Evolutionary conservation across 805 yeast genomes (phyloP).

Genomic region (Yamadazyma paraphyllophila): DNA sequence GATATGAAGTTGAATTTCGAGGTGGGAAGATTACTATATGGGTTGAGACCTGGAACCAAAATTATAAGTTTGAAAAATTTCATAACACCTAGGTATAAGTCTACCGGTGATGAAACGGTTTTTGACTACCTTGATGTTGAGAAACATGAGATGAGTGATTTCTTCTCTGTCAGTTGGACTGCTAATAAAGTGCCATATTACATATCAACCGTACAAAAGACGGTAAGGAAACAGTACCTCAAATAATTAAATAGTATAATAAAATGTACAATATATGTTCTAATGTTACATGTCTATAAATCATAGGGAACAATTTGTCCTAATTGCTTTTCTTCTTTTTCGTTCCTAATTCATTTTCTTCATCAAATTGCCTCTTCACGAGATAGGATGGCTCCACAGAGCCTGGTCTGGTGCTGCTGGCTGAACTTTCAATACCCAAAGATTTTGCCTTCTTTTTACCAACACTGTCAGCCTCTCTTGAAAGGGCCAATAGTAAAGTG

Average conservation of each 20-base stretch:
- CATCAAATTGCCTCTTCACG: slow-evolving; percentile 5
- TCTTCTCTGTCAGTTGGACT: slow-evolving; percentile 87
- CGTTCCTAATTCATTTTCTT: neutral
- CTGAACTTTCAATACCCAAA: slow-evolving; percentile 14
- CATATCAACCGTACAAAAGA: slow-evolving; percentile 62
- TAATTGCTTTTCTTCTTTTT: slow-evolving; percentile 5
- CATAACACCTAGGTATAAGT: slow-evolving; percentile 71
- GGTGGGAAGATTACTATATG: slow-evolving; percentile 63
- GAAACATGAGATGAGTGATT: slow-evolving; percentile 56
- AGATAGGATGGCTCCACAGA: slow-evolving; percentile 32
- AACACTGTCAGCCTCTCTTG: slow-evolving; percentile 56
- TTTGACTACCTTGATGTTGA: slow-evolving; percentile 65
- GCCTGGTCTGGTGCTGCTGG: slow-evolving; percentile 31
- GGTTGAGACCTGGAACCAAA: slow-evolving; percentile 69
- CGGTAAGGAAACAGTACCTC: slow-evolving; percentile 34
- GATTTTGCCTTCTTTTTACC: slow-evolving; percentile 41
- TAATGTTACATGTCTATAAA: slow-evolving; percentile 7
- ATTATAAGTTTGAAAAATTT: slow-evolving; percentile 78
- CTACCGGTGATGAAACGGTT: slow-evolving; percentile 51
- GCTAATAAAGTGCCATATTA: slow-evolving; percentile 77
- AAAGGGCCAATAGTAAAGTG: slow-evolving; percentile 63
- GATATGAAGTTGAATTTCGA: slow-evolving; percentile 69
- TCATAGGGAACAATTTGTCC: neutral
- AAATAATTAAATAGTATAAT: neutral
- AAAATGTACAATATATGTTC: slow-evolving; percentile 6